Evolutionary conservation across 164 flowering plant species (phyloP).

Genomic region (Magnolia kwangsiensis): DNA sequence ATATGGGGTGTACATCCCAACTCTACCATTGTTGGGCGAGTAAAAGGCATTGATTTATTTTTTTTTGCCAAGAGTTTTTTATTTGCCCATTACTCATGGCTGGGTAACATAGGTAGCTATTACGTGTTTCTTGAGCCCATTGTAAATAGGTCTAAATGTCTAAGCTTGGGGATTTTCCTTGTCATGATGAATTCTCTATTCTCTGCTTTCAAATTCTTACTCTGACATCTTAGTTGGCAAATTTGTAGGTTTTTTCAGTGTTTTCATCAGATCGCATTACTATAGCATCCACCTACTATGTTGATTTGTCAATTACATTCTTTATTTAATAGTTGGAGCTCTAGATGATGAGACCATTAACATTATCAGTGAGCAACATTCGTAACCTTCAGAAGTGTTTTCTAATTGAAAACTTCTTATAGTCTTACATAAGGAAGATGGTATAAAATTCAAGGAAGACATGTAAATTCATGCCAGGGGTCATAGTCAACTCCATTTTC

Average conservation of each 20-base stretch:
- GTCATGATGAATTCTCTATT: too few species aligned
- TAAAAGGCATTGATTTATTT: too few species aligned
- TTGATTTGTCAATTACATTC: background rate
- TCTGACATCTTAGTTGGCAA: background rate
- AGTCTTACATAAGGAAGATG: background rate
- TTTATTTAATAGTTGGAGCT: conserved; percentile 4
- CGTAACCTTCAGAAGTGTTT: background rate
- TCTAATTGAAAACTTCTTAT: too few species aligned
- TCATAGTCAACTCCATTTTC: conserved; percentile 1
- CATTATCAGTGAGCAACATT: background rate
- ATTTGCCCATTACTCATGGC: too few species aligned
- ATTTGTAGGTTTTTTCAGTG: conserved; percentile 4
- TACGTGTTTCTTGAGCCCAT: too few species aligned
- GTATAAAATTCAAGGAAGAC: background rate
- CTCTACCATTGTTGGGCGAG: too few species aligned
- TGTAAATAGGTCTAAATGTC: too few species aligned
- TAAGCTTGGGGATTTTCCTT: too few species aligned
- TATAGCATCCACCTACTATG: background rate
- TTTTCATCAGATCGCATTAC: background rate
- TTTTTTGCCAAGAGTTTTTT: too few species aligned
- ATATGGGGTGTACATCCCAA: too few species aligned
- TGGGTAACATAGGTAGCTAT: too few species aligned
- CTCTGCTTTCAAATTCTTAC: background rate
- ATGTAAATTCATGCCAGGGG: background rate
- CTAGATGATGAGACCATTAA: background rate